phyloP scores from a whole-genome alignment of 345 rosid species.

The Stellera chamaejasme region DNA sequence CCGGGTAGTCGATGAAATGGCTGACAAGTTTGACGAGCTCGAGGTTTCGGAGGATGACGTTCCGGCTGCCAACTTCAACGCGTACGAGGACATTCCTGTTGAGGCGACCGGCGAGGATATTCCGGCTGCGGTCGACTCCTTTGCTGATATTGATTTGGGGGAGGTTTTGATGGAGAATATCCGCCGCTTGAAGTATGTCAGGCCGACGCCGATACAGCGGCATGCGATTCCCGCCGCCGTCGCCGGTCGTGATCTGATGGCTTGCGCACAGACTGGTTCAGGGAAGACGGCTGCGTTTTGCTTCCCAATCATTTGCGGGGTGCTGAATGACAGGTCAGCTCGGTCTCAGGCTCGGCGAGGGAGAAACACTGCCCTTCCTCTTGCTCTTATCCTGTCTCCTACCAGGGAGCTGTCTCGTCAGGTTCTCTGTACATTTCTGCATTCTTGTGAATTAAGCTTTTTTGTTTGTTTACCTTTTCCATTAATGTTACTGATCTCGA shows the following conservation, averaged over 20 bases:
- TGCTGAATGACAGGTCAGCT: slow-evolving; percentile 14
- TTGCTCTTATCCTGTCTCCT: slow-evolving; percentile 42
- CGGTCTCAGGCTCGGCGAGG: slow-evolving; percentile 12
- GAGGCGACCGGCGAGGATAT: slow-evolving; percentile 27
- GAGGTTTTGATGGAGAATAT: slow-evolving; percentile 28
- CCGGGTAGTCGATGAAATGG: neutral
- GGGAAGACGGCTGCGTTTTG: slow-evolving; percentile 56
- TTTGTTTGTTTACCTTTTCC: neutral
- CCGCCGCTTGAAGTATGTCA: slow-evolving; percentile 33
- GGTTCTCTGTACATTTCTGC: slow-evolving; percentile 13
- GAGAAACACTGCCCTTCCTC: slow-evolving; percentile 21
- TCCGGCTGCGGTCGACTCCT: slow-evolving; percentile 22
- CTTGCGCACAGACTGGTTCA: slow-evolving; percentile 53
- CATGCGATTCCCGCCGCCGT: slow-evolving; percentile 47
- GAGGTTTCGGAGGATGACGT: slow-evolving; percentile 16
- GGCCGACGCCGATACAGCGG: slow-evolving; percentile 47
- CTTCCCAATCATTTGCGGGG: slow-evolving; percentile 35
- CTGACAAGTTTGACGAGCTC: slow-evolving; percentile 18
- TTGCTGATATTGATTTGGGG: slow-evolving; percentile 29
- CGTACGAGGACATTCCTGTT: slow-evolving; percentile 35
- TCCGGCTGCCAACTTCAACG: slow-evolving; percentile 28
- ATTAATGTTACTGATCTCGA: neutral
- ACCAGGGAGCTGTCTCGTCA: slow-evolving; percentile 55
- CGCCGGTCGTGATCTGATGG: slow-evolving; percentile 55
- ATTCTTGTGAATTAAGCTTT: neutral